phyloP scores from a whole-genome alignment of 2,329 filamentous ascomycete species.

The Fusarium anguioides region DNA sequence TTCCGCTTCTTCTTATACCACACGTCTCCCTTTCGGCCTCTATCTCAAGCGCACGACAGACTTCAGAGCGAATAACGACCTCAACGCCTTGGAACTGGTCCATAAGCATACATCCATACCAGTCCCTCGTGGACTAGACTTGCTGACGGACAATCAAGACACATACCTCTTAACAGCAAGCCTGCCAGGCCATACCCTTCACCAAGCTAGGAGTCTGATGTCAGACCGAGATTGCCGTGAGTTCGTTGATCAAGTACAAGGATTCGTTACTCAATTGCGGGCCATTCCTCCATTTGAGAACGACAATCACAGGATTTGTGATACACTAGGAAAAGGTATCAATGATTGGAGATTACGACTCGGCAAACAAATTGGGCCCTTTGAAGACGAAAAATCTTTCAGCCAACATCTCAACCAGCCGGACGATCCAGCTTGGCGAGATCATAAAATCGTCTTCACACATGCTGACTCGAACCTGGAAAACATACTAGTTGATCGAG shows the following conservation, averaged over 20 bases:
- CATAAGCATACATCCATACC: constrained; percentile 45
- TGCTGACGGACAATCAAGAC: constrained; percentile 39
- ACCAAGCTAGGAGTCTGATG: constrained; percentile 36
- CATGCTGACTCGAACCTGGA: constrained; percentile 51
- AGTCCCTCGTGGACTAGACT: constrained; percentile 43
- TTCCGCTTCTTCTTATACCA: constrained; percentile 6
- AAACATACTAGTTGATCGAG: constrained; percentile 45
- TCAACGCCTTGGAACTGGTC: constrained; percentile 44
- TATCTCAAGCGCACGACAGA: constrained; percentile 43
- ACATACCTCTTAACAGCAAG: constrained; percentile 11
- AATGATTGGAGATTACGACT: constrained; percentile 45
- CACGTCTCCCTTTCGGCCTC: constrained; percentile 48
- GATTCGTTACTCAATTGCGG: constrained; percentile 45
- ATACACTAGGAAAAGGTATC: constrained; percentile 45
- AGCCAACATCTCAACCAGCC: constrained; percentile 46
- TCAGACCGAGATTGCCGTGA: constrained; percentile 40
- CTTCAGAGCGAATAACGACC: constrained; percentile 40
- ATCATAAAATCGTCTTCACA: constrained; percentile 53
- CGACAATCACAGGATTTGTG: no score
- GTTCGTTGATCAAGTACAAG: constrained; percentile 36
- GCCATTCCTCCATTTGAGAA: constrained; percentile 39
- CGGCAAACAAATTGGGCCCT: constrained; percentile 42
- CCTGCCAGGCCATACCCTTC: constrained; percentile 1
- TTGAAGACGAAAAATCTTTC: constrained; percentile 48
- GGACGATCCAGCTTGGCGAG: constrained; percentile 45